Evolutionary conservation across 805 yeast species (phyloP).

Genomic region (Novakomyces olei): DNA sequence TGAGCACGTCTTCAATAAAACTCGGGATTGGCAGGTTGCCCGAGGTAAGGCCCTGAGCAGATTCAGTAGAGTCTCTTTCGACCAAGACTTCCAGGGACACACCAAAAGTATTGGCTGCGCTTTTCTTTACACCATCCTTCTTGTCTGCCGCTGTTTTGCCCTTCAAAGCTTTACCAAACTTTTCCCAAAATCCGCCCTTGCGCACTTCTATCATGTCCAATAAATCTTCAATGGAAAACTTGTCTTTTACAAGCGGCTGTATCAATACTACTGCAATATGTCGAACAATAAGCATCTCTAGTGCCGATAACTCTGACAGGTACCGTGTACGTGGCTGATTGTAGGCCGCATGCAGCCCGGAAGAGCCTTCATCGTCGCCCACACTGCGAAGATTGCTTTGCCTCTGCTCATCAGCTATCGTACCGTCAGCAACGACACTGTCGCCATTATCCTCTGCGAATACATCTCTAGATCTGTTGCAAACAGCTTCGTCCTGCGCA

Average conservation of each 20-base stretch:
- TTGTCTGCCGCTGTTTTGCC: constrained; percentile 8
- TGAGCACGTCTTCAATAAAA: constrained; percentile 61
- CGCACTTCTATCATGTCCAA: constrained; percentile 18
- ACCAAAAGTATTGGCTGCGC: constrained; percentile 42
- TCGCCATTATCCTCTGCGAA: constrained; percentile 2
- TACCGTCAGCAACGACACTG: constrained; percentile 1
- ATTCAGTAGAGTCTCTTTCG: constrained; percentile 52
- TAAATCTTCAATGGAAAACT: constrained; percentile 19
- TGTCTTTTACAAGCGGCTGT: constrained; percentile 16
- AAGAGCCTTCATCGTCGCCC: not conserved
- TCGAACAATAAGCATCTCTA: constrained; percentile 36
- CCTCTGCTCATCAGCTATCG: no score
- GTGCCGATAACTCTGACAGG: constrained; percentile 22
- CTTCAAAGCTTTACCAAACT: constrained; percentile 20
- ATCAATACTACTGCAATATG: constrained; percentile 32
- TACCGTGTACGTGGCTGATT: constrained; percentile 4
- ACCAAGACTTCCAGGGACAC: constrained; percentile 48
- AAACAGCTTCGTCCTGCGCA: constrained; percentile 1
- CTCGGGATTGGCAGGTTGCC: constrained; percentile 58
- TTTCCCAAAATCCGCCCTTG: constrained; percentile 26
- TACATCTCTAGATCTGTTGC: no score
- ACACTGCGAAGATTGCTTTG: constrained; percentile 5
- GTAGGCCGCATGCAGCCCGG: not conserved
- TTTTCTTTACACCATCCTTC: constrained; percentile 8
- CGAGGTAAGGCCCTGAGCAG: constrained; percentile 67